Conservation (phyloP, 1,139 yeast genomes). For the Scheffersomyces quercinus region DNA sequence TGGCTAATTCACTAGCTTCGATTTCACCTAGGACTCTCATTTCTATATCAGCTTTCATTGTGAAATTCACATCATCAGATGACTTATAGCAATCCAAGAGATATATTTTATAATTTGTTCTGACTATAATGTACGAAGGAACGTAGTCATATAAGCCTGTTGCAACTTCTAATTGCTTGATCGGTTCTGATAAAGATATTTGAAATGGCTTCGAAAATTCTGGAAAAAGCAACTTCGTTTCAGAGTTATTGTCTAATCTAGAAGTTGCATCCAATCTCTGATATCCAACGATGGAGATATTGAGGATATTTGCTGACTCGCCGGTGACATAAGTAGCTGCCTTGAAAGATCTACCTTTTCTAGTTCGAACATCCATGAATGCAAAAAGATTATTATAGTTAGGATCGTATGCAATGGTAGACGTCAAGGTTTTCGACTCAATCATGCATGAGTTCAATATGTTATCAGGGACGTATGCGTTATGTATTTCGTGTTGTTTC, state of each 20-base stretch:
- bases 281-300: conserved; percentile 20
- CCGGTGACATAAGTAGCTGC: conserved; percentile 40
- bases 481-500: conserved; percentile 1
- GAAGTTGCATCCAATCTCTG: conserved; percentile 4
- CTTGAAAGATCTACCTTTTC: conserved; percentile 8
- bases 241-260: conserved; percentile 1
- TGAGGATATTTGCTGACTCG: conserved; percentile 26
- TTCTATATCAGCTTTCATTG: conserved; percentile 5
- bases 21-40: conserved; percentile 25
- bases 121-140: conserved; percentile 24
- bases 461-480: conserved; percentile 23
- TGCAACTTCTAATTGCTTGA: conserved; percentile 40
- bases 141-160: conserved; percentile 14
- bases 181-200: conserved; percentile 31
- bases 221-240: conserved; percentile 9
- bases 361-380: conserved; percentile 20
- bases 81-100: conserved; percentile 21
- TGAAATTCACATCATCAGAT: conserved; percentile 7
- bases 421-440: conserved; percentile 26
- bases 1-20: conserved; percentile 19
- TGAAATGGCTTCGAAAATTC: conserved; percentile 19
- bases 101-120: conserved; percentile 28
- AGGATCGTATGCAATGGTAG: conserved; percentile 41
- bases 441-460: conserved; percentile 23
- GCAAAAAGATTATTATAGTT: conserved; percentile 27